Conservation (phyloP, 2,329 filamentous ascomycete species). For the Fusarium subglutinans region DNA sequence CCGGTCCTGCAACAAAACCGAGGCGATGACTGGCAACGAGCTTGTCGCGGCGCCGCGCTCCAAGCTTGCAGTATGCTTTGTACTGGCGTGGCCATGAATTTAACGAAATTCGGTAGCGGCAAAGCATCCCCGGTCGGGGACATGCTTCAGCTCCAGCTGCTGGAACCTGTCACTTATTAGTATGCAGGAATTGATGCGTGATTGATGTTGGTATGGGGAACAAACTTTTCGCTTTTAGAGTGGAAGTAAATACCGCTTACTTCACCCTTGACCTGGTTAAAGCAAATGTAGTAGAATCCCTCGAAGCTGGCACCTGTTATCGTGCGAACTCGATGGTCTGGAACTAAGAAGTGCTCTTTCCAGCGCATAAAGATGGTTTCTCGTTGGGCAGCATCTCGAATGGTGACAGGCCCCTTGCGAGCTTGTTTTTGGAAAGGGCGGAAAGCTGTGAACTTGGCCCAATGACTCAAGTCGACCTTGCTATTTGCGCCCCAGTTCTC, state of each 20-base stretch:
- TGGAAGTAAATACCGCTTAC: slow-evolving; percentile 98
- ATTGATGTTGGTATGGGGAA: slow-evolving; percentile 34
- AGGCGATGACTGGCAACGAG: slow-evolving; percentile 6
- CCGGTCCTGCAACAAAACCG: slow-evolving; percentile 13
- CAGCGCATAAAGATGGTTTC: slow-evolving; percentile 98
- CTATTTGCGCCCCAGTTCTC: slow-evolving; percentile 91
- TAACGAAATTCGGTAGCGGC: slow-evolving; percentile 82
- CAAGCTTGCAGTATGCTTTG: not conserved
- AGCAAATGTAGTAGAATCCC: slow-evolving; percentile 99
- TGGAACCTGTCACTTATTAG: slow-evolving; percentile 72
- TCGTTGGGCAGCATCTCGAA: slow-evolving; percentile 77
- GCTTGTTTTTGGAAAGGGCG: slow-evolving; percentile 73
- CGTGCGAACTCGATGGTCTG: slow-evolving; percentile 89
- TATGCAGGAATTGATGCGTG: not conserved
- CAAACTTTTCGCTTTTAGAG: slow-evolving; percentile 95
- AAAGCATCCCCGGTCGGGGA: slow-evolving; percentile 84
- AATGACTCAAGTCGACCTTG: slow-evolving; percentile 92
- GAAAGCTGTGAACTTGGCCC: slow-evolving; percentile 90
- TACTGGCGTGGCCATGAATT: slow-evolving; percentile 5
- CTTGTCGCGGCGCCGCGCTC: not conserved
- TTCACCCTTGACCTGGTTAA: slow-evolving; percentile 87
- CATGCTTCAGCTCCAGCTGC: slow-evolving; percentile 89
- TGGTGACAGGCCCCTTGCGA: slow-evolving; percentile 63
- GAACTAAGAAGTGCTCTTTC: slow-evolving; percentile 98
- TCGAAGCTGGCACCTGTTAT: slow-evolving; percentile 97